Percentiles rank a stretch among this genome's conserved stretches.
Conservation (phyloP, 129 eudicot species). For the Scalesia atractyloides region DNA sequence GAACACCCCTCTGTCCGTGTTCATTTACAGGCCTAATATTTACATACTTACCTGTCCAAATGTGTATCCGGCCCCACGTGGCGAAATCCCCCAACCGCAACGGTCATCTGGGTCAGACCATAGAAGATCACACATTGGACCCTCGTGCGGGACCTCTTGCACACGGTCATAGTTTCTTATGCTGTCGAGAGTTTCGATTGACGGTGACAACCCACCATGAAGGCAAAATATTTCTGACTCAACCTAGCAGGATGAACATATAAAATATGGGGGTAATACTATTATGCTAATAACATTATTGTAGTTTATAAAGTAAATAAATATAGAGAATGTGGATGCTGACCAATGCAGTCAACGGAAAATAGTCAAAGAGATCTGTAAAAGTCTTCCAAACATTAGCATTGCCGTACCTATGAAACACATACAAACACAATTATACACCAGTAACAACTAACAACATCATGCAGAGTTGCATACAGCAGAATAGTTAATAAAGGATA, state of each 20-base stretch:
- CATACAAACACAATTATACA: conserved; percentile 6
- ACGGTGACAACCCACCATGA: conserved; percentile 96
- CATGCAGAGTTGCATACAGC: neutral
- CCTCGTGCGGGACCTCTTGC: conserved; percentile 97
- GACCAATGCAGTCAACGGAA: conserved; percentile 79
- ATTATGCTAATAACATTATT: neutral
- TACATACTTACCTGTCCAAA: conserved; percentile 68
- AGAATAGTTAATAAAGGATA: neutral
- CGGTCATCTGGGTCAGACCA: conserved; percentile 99
- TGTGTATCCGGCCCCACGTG: conserved; percentile 96
- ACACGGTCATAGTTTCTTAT: conserved; percentile 92
- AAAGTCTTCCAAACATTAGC: conserved; percentile 84
- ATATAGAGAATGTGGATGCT: conserved; percentile 14
- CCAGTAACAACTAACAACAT: conserved; percentile 7
- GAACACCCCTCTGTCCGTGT: no score
- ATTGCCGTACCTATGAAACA: conserved; percentile 59
- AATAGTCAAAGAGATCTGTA: conserved; percentile 78
- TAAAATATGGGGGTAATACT: neutral
- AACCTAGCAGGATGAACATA: conserved; percentile 45
- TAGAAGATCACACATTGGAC: conserved; percentile 93
- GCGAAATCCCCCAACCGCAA: conserved; percentile 97
- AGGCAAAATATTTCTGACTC: conserved; percentile 94
- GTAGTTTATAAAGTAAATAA: neutral
- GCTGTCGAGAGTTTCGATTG: conserved; percentile 85
- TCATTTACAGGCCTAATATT: no score